A percentile compares a stretch with the other conserved stretches of the same genome.
Conservation (phyloP, 345 rosid genomes). For the Cochlearia excelsa region DNA sequence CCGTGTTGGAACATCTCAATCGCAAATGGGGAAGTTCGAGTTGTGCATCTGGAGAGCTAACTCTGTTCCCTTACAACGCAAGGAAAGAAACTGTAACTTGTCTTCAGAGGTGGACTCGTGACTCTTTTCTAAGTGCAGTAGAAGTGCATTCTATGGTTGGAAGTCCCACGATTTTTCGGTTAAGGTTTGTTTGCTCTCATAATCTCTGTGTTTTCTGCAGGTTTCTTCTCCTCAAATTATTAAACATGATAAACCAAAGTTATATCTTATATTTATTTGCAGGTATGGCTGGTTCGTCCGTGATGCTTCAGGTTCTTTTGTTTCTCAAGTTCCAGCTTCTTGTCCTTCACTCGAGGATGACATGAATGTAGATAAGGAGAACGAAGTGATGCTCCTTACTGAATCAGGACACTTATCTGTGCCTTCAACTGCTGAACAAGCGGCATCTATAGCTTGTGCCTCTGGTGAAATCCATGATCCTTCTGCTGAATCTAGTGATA, state of each 20-base stretch:
- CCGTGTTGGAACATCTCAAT: slow-evolving; percentile 85
- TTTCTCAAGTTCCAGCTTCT: slow-evolving; percentile 41
- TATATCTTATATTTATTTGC: slow-evolving; percentile 29
- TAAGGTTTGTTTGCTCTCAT: slow-evolving; percentile 70
- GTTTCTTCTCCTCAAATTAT: slow-evolving; percentile 11
- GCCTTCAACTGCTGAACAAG: slow-evolving; percentile 39
- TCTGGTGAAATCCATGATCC: slow-evolving; percentile 36
- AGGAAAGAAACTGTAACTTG: slow-evolving; percentile 57
- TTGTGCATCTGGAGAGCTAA: slow-evolving; percentile 72
- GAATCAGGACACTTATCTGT: slow-evolving; percentile 37
- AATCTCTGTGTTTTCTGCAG: slow-evolving; percentile 19
- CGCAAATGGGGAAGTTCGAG: slow-evolving; percentile 95
- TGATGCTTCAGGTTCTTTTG: slow-evolving; percentile 38
- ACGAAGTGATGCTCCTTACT: slow-evolving; percentile 29
- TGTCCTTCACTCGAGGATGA: slow-evolving; percentile 42
- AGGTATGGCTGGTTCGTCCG: slow-evolving; percentile 96
- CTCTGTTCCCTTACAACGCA: slow-evolving; percentile 73
- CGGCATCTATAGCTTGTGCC: slow-evolving; percentile 36
- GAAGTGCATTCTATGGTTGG: slow-evolving; percentile 73
- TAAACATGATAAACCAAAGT: slow-evolving; percentile 23
- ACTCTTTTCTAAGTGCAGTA: slow-evolving; percentile 63
- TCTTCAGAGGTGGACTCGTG: slow-evolving; percentile 76
- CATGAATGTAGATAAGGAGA: slow-evolving; percentile 39
- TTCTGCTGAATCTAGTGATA: slow-evolving; percentile 30
- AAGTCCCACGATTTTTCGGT: slow-evolving; percentile 75